Percentiles rank a stretch among this genome's conserved stretches.
These are phyloP conservation scores for Plasmodium adleri DNA, from an alignment of 169 alveolate genomes.

Conservation along the genomic window DNA sequence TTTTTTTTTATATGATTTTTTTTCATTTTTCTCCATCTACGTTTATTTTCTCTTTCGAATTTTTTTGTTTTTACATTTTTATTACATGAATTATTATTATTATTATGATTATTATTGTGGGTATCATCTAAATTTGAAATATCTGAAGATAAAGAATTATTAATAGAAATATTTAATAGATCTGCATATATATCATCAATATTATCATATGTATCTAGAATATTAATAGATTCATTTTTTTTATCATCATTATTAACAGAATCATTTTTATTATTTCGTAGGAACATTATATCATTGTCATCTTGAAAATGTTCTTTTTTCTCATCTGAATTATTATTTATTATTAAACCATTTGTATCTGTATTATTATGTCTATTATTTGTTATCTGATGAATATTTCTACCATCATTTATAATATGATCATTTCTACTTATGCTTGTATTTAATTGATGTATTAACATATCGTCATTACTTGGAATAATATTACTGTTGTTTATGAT, in stretches of 20 bases:
- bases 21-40: background rate
- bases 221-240: background rate
- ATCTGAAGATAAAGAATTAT: conserved; percentile 14
- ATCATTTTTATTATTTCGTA: background rate
- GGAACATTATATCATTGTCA: background rate
- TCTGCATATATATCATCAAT: conserved; percentile 15
- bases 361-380: background rate
- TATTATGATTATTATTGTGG: background rate
- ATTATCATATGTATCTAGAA: background rate
- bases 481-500: background rate
- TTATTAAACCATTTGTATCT: background rate
- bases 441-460: background rate
- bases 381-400: background rate
- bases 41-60: background rate
- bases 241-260: background rate
- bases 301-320: background rate
- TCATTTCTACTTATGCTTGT: background rate
- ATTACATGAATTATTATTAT: background rate
- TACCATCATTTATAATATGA: background rate
- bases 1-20: conserved; percentile 14
- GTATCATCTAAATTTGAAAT: conserved; percentile 1
- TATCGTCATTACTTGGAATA: background rate
- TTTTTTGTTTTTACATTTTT: background rate
- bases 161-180: conserved; percentile 24
- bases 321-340: background rate